Evolutionary conservation across 163 green algal species (phyloP).

Genomic region (Scenedesmus sp.): DNA sequence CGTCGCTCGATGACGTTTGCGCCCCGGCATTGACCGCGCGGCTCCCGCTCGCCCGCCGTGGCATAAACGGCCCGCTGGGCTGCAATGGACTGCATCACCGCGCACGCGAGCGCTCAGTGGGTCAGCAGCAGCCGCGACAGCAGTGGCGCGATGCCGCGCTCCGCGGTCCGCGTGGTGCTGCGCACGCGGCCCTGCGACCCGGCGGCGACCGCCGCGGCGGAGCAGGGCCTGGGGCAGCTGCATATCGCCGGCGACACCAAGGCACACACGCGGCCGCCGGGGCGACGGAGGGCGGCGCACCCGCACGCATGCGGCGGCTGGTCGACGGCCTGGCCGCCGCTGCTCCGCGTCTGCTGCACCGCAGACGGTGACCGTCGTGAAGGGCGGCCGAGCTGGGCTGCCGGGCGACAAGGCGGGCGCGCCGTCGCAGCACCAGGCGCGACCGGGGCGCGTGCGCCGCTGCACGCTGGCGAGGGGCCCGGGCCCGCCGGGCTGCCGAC

Average conservation of each 20-base stretch:
- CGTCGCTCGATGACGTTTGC: too few relatives aligned
- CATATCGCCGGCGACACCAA: conserved; percentile 25
- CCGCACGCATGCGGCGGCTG: not conserved
- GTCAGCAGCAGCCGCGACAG: too few relatives aligned
- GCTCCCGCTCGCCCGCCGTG: too few relatives aligned
- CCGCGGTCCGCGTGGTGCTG: conserved; percentile 21
- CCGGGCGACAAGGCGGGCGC: conserved; percentile 24
- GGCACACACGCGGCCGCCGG: not conserved
- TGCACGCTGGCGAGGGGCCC: not conserved
- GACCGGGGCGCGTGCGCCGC: too few relatives aligned
- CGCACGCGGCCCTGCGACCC: too few relatives aligned
- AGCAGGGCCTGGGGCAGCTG: too few relatives aligned
- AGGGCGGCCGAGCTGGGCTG: conserved; percentile 5
- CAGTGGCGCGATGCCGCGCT: not conserved
- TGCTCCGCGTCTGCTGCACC: not conserved
- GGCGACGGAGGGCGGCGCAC: too few relatives aligned
- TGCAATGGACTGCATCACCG: too few relatives aligned
- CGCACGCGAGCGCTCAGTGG: too few relatives aligned
- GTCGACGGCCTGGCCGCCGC: not conserved
- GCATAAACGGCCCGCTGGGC: too few relatives aligned
- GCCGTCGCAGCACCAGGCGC: conserved; percentile 34
- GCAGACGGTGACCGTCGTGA: conserved; percentile 27
- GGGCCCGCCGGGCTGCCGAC: not conserved
- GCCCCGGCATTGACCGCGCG: too few relatives aligned
- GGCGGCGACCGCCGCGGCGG: too few relatives aligned